Evolutionary conservation across 441 rosid genomes (phyloP), one percentile per base, ranked within the genome.

Genomic region (Gossypium lobatum): DNA sequence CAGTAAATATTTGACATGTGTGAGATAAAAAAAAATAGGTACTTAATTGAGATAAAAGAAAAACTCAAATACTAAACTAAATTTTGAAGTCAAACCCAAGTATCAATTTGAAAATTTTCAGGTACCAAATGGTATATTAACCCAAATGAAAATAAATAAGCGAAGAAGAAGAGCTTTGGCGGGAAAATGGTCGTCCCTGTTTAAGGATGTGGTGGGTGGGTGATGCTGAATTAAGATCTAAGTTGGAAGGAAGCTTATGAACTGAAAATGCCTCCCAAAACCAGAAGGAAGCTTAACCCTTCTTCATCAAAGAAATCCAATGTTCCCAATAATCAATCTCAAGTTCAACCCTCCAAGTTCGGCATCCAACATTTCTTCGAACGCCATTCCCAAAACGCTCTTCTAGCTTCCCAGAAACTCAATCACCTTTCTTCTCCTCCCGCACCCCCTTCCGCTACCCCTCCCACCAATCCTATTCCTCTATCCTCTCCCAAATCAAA

Each of bases 341-440:
- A 60, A 60, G 39, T 60, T 60, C 88, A 83, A 46, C 89, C 93
- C 34, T 75, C 90, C 61, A 89, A 79, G 85, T 86, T 88, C 52
- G 97, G 97, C 31, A 96, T 96, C 82, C 94, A 92, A 73, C 98
- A 89, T 83, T 87, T 93, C 87, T 96, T 96, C 87, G 87, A 77
- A 54, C 93, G 94, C 79, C 99, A 88, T 76, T 75, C 93, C 64
- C 95, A 87, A 64, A 86, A 85, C 65, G 60, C 82, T 42, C 73
- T 64, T 55, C 10, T 63, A 54, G 71, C 68, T 61, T 62, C 81
- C 53, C 71, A 73, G 74, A 28, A 28, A 16, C 42, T 13, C 64
- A 67, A 53, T 7, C 72, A 57, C 9, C 42, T 71, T 11, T 55
- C 78, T 58, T 18, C 65, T 31, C 42, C 50, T 69, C 54, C 37